These are phyloP conservation scores for Pycnococcus provasolii DNA, from an alignment of 139 green algal species.

Conservation along the genomic window DNA sequence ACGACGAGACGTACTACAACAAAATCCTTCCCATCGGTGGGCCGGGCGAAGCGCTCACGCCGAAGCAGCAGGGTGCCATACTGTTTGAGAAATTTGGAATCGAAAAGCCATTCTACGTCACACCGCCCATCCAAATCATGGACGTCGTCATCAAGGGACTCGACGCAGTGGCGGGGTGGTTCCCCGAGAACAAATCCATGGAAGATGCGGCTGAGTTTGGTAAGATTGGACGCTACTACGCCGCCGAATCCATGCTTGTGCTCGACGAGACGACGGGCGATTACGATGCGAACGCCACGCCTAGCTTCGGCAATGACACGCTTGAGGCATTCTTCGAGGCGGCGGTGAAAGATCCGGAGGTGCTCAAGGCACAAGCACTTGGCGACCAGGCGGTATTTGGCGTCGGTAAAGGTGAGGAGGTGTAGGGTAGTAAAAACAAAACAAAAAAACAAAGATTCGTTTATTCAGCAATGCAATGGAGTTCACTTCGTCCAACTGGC, in stretches of 20 bases:
- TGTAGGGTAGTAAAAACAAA: too few relatives aligned
- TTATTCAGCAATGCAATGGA: too few relatives aligned
- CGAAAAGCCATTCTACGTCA: constrained; percentile 66
- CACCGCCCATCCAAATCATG: constrained; percentile 87
- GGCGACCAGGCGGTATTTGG: constrained; percentile 79
- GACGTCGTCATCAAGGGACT: constrained; percentile 81
- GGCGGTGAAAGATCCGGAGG: constrained; percentile 48
- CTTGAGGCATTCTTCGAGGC: constrained; percentile 82
- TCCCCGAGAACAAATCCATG: constrained; percentile 47
- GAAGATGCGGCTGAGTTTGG: constrained; percentile 79
- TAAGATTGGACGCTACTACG: constrained; percentile 94
- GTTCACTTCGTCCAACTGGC: too few relatives aligned
- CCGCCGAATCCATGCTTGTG: constrained; percentile 92
- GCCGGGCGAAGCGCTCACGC: constrained; percentile 70
- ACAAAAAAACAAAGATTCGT: too few relatives aligned
- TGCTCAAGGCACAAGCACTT: constrained; percentile 77
- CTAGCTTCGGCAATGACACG: constrained; percentile 84
- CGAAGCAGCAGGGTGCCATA: constrained; percentile 80
- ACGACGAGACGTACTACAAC: constrained; percentile 28
- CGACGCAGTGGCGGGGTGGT: constrained; percentile 66
- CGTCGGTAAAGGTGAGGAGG: too few relatives aligned
- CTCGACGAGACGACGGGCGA: constrained; percentile 52
- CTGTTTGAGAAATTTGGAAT: constrained; percentile 77
- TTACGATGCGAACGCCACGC: constrained; percentile 76
- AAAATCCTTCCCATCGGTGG: constrained; percentile 90